These are phyloP conservation scores for Setaria viridis DNA, from an alignment of 202 grass and related monocot genomes.

Conservation along the genomic window DNA sequence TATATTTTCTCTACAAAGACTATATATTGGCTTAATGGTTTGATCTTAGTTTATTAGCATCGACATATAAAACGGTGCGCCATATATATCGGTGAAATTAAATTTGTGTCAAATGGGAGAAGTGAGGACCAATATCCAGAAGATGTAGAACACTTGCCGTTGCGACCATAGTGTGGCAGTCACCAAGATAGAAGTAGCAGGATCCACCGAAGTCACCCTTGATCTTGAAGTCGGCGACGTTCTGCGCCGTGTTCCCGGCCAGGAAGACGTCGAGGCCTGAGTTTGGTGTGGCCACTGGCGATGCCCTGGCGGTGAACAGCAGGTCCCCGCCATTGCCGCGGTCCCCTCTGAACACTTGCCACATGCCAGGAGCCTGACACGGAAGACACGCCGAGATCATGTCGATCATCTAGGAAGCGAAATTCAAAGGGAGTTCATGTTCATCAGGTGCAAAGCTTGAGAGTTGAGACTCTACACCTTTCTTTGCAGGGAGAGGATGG, in stretches of 20 bases:
- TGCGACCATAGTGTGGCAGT: constrained; percentile 48
- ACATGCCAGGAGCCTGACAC: neutral
- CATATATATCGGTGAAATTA: too few relatives aligned
- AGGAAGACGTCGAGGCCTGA: constrained; percentile 57
- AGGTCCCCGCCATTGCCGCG: constrained; percentile 34
- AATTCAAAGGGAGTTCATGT: too few relatives aligned
- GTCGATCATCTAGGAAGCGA: too few relatives aligned
- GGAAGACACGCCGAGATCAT: too few relatives aligned
- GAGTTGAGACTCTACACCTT: constrained; percentile 43
- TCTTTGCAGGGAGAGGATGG: constrained; percentile 52
- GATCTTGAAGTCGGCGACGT: constrained; percentile 59
- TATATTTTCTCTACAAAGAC: too few relatives aligned
- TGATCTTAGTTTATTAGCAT: too few relatives aligned
- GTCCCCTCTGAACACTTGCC: constrained; percentile 58
- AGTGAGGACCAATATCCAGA: too few relatives aligned
- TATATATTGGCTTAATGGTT: too few relatives aligned
- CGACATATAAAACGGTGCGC: too few relatives aligned
- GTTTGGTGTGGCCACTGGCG: constrained; percentile 29
- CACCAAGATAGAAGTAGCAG: constrained; percentile 51
- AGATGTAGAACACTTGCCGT: constrained; percentile 33
- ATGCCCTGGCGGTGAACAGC: constrained; percentile 50
- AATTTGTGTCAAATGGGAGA: too few relatives aligned
- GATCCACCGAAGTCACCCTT: constrained; percentile 47
- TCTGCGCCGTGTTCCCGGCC: constrained; percentile 42
- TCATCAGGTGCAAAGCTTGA: too few relatives aligned